Base-by-base conservation (phyloP, 257 asterid species). In the Coffea canephora region DNA sequence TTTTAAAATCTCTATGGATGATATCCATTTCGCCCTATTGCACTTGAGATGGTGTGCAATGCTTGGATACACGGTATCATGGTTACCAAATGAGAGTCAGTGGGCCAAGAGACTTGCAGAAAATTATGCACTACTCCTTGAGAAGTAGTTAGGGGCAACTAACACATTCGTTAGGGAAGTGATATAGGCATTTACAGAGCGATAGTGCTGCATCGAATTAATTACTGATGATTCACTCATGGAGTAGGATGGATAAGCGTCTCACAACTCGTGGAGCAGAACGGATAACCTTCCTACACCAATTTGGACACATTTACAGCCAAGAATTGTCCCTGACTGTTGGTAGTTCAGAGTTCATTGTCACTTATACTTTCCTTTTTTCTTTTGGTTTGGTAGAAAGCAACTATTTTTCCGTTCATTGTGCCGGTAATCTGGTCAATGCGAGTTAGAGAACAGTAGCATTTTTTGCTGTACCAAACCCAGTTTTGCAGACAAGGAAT, bases 31-130 rank as follows among this genome's bases (percentile, higher is more conserved):
- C 23, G 97, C 97, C 80, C 81, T 93, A 43, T 87, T 93, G 74
- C 84, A 85, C 62, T 86, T 95, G 82, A 93, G 98, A 87, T 89
- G 97, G 97, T 92, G 89, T 75, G 93, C 96, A 16, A 79, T 83
- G 19, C 78, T 83, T 71, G 86, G 83, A 46, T 85, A 65, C 71
- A 78, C 91, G 8, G 69, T 90, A 81, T 86, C 90, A 48, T 93
- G 97, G 97, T 71, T 73, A 73, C 95, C 97, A 39, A 80, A 84
- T 78, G 82, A 87, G 76, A 93, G 94, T 76, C 90, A 76, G 15
- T 95, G 99, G 99, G 90, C 91, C 1, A 91, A 84, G 80, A 87
- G 93, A 77, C 91, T 93, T 55, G 83, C 90, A 27, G 80, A 79
- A 50, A 81, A 81, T 68, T 83, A 84, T 86, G 81, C 86, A 77